Percentiles rank a stretch among this genome's conserved stretches.
These are phyloP conservation scores for Hypoxylon trugodes DNA, from an alignment of 495 filamentous ascomycete species.

Conservation along the genomic window DNA sequence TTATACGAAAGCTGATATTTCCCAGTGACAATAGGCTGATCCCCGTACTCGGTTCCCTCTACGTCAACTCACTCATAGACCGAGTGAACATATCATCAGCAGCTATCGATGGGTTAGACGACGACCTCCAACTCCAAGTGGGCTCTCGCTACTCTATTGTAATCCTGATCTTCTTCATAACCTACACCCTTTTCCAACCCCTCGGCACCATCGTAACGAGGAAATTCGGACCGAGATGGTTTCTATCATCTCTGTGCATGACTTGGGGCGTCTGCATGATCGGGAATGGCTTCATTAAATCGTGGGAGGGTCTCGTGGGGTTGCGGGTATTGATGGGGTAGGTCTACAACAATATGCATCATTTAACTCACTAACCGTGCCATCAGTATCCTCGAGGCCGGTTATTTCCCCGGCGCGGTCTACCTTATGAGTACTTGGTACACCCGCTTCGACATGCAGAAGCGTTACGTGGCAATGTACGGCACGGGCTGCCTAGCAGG, in stretches of 20 bases:
- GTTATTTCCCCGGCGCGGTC: not conserved
- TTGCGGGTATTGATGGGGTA: not conserved
- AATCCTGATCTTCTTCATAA: not conserved
- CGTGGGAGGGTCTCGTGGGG: not conserved
- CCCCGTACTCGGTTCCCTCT: not conserved
- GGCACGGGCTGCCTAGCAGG: not conserved
- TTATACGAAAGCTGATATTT: not conserved
- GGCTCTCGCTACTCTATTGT: not conserved
- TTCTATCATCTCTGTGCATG: not conserved
- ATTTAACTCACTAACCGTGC: not conserved
- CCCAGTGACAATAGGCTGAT: not conserved
- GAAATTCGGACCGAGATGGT: not conserved
- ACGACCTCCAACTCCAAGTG: not conserved
- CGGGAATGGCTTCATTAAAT: not conserved
- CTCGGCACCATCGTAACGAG: not conserved
- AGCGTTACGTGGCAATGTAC: not conserved
- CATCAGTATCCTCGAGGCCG: not conserved
- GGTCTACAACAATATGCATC: too few relatives aligned
- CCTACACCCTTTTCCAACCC: not conserved
- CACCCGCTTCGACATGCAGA: not conserved
- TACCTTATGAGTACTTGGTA: not conserved
- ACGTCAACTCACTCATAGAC: not conserved
- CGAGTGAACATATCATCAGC: not conserved
- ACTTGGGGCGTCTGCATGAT: not conserved
- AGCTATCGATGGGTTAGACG: not conserved